These are phyloP conservation scores for Oehlia diaphana DNA, from an alignment of 192 early-diverging fungal genomes.

Conservation along the genomic window DNA sequence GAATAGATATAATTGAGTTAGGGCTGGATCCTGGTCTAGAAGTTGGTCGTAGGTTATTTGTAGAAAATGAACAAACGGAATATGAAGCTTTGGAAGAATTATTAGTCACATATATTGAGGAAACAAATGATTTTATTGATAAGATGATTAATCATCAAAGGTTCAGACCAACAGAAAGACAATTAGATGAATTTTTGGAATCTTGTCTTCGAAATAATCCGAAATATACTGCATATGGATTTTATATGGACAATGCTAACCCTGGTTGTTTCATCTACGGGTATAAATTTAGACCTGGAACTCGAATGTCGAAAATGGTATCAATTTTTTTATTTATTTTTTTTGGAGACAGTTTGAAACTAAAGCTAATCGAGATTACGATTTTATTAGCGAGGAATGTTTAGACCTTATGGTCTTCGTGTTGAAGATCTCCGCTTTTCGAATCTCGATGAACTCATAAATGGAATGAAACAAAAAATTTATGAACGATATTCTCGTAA, in stretches of 20 bases:
- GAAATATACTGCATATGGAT: conserved; percentile 79
- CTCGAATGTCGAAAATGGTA: not conserved
- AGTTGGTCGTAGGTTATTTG: conserved; percentile 48
- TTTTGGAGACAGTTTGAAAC: not conserved
- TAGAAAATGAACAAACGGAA: conserved; percentile 65
- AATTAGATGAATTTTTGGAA: conserved; percentile 42
- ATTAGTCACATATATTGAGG: conserved; percentile 85
- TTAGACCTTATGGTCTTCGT: not conserved
- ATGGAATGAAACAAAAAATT: not conserved
- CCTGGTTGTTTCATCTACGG: conserved; percentile 73
- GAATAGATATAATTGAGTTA: conserved; percentile 65
- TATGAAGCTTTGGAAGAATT: conserved; percentile 94
- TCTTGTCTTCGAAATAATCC: conserved; percentile 55
- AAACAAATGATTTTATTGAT: conserved; percentile 70
- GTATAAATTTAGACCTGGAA: not conserved
- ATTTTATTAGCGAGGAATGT: not conserved
- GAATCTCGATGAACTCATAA: not conserved
- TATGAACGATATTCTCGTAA: not conserved
- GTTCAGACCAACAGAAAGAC: conserved; percentile 64
- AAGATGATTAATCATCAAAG: conserved; percentile 73
- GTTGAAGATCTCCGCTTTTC: not conserved
- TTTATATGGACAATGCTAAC: conserved; percentile 63
- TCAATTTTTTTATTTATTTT: not conserved
- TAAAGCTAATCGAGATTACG: not conserved
- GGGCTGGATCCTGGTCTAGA: conserved; percentile 63